phyloP scores from a whole-genome alignment of 306 rosid genomes.

The Styphnolobium japonicum region DNA sequence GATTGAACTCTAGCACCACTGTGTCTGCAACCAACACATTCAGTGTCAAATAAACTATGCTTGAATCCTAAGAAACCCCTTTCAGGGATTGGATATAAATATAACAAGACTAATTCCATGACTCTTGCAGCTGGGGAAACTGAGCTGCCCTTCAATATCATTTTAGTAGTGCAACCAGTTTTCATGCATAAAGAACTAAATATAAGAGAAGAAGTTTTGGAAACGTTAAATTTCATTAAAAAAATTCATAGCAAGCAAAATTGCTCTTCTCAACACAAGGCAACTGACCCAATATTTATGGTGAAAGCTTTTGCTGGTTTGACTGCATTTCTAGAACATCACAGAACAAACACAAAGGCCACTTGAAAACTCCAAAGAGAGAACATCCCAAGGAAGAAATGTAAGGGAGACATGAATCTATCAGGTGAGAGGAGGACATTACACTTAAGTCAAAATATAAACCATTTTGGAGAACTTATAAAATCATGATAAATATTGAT shows the following conservation, averaged over 20 bases:
- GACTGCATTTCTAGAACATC: not conserved
- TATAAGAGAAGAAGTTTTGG: not conserved
- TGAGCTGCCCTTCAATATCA: not conserved
- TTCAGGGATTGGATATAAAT: not conserved
- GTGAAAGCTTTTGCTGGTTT: not conserved
- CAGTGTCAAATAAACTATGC: conserved; percentile 20
- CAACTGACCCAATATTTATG: not conserved
- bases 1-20: conserved; percentile 89
- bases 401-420: not conserved
- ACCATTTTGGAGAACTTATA: not conserved
- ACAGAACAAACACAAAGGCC: not conserved
- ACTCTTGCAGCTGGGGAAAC: too few relatives aligned
- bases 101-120: not conserved
- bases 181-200: too few relatives aligned
- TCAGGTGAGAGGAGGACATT: not conserved
- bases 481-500: not conserved
- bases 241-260: not conserved
- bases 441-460: not conserved
- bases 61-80: not conserved
- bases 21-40: conserved; percentile 49
- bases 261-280: not conserved
- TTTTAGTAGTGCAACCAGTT: not conserved
- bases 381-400: not conserved
- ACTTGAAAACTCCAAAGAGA: not conserved
- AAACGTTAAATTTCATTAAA: not conserved